Evolutionary conservation across 345 rosid species (phyloP), one percentile per base, ranked within the genome.

Genomic region (Euphorbia lathyris): DNA sequence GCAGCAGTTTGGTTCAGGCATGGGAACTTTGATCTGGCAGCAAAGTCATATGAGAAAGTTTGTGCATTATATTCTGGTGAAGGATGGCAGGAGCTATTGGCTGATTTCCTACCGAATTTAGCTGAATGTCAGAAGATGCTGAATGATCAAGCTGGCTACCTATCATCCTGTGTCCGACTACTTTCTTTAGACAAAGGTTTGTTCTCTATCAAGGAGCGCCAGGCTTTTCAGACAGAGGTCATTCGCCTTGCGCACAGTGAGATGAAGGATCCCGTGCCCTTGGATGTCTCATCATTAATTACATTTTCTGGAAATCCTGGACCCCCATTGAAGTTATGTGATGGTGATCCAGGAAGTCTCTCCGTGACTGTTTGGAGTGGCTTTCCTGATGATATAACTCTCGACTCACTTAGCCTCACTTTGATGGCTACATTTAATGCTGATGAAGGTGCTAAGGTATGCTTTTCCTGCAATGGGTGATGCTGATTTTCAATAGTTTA

Each of bases 71-170:
- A 95, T 79, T 84, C 97, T 5, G 99, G 97, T 50, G 99, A 92
- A 88, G 87, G 97, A 74, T 95, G 99, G 99, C 97, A 92, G 79
- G 97, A 88, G 74, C 79, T 95, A 81, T 78, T 95, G 84, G 97
- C 97, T 72, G 97, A 95, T 66, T 88, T 95, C 73, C 83, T 95
- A 63, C 99, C 99, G 19, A 86, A 87, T 84, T 82, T 95, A 77
- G 97, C 97, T 3, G 93, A 92, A 84, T 95, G 97, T 77, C 99
- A 95, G 82, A 95, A 90, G 80, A 86, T 81, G 80, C 85, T 95
- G 59, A 83, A 86, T 81, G 98, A 95, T 81, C 89, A 87, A 88
- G 98, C 94, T 60, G 97, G 97, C 53, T 95, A 95, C 86, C 82
- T 95, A 52, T 85, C 92, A 75, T 92, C 99, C 76, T 92, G 97